phyloP scores from a whole-genome alignment of 495 filamentous ascomycete species.

The Annulohypoxylon nitens region DNA sequence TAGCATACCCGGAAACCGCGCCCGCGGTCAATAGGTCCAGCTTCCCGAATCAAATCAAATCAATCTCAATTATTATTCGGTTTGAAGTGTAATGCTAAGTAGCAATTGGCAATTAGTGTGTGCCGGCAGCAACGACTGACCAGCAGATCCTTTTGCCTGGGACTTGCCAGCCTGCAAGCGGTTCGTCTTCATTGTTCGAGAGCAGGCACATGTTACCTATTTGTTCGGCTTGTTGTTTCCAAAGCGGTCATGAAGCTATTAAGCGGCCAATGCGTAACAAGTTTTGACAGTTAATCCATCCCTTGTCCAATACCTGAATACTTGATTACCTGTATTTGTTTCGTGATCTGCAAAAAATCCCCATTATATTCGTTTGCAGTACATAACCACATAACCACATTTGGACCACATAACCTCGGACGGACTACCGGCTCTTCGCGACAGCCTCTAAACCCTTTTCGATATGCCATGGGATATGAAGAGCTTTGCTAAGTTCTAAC shows the following conservation, averaged over 20 bases:
- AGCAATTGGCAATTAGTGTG: neutral
- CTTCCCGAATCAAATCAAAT: conserved; percentile 44
- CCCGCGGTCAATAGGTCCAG: conserved; percentile 52
- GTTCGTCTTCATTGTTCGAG: conserved; percentile 41
- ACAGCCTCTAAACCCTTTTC: conserved; percentile 1
- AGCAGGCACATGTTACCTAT: conserved; percentile 44
- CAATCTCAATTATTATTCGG: conserved; percentile 27
- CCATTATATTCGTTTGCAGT: conserved; percentile 31
- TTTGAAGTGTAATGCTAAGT: neutral
- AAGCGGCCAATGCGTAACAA: conserved; percentile 24
- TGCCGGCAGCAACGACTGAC: conserved; percentile 34
- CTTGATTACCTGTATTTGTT: neutral
- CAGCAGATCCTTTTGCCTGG: conserved; percentile 45
- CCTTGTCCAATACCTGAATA: conserved; percentile 7
- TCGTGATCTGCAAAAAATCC: neutral
- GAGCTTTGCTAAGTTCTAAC: neutral
- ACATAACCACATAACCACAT: neutral
- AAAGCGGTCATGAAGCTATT: conserved; percentile 38
- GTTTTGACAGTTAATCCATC: conserved; percentile 11
- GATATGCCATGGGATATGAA: neutral
- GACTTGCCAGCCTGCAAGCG: conserved; percentile 46
- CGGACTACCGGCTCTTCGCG: conserved; percentile 17
- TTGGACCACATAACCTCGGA: neutral
- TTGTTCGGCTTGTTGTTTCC: conserved; percentile 28
- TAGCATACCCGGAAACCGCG: conserved; percentile 41